These are phyloP conservation scores for Saccharum spontaneum DNA, from an alignment of 176 grass and related monocot genomes.

Conservation along the genomic window DNA sequence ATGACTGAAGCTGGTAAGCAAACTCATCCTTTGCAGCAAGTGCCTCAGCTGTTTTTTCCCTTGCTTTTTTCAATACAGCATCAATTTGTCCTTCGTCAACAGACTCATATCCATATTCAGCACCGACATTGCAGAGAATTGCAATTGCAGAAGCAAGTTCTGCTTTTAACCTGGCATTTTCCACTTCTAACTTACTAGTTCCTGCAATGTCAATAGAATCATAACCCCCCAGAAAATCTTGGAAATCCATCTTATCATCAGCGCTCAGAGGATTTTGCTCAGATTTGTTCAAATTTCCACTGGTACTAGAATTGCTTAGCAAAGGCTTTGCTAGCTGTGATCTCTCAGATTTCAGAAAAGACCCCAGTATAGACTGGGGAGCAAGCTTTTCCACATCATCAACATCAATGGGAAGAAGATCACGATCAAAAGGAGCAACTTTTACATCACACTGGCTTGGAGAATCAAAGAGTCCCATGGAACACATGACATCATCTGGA, in stretches of 20 bases:
- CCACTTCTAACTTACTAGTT: constrained; percentile 90
- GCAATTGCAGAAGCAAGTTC: constrained; percentile 95
- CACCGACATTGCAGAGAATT: constrained; percentile 58
- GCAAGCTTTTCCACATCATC: constrained; percentile 75
- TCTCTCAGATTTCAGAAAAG: constrained; percentile 58
- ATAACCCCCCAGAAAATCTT: constrained; percentile 56
- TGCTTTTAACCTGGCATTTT: constrained; percentile 89
- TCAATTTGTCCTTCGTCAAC: constrained; percentile 65
- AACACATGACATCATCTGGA: constrained; percentile 69
- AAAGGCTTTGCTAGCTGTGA: constrained; percentile 44
- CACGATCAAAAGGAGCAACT: constrained; percentile 72
- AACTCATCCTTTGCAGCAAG: constrained; percentile 81
- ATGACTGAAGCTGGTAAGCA: constrained; percentile 66
- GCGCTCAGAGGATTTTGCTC: constrained; percentile 46
- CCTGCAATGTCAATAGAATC: constrained; percentile 80
- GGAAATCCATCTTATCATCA: constrained; percentile 67
- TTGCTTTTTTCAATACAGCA: constrained; percentile 52
- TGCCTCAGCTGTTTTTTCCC: constrained; percentile 75
- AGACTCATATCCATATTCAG: constrained; percentile 65
- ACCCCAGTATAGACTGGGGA: constrained; percentile 62
- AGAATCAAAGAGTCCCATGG: constrained; percentile 86
- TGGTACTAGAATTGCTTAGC: constrained; percentile 38
- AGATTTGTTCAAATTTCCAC: constrained; percentile 44
- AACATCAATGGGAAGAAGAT: constrained; percentile 83
- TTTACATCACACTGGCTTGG: constrained; percentile 87